Evolutionary conservation across 257 asterid genomes (phyloP), one percentile per base, ranked within the genome.

Genomic region (Petunia secreta): DNA sequence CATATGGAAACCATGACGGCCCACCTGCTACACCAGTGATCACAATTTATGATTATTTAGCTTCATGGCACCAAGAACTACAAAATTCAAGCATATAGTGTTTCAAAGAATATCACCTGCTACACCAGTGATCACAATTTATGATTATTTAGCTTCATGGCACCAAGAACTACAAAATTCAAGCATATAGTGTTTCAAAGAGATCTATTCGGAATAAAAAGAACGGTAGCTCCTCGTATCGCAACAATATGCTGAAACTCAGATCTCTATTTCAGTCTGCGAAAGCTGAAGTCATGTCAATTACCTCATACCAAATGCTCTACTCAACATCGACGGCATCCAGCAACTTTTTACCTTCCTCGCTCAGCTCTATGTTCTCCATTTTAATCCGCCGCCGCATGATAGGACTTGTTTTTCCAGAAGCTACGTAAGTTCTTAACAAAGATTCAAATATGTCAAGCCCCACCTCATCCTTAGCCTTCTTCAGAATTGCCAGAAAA

Each of bases 291-390:
- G 60, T 67, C 16, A 66, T 57, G 25, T 41, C 66, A 55, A 16
- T 25, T 39, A 53, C 63, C 6, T 36, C 11, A 71, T 25, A 43
- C 16, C 43, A 34, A 76, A 15, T 9, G 63, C 69, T 79, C 82
- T 91, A 92, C 87, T 90, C 92, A 41, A 63, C 80, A 8, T 89
- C 85, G 48, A 91, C 83, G 15, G 82, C 91, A 80, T 90, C 88
- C 40, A 95, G 89, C 71, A 95, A 85, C 64, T 80, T 89, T 58
- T 83, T 85, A 81, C 95, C 96, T 82, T 90, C 95, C 79, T 87
- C 95, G 4, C 93, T 92, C 80, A 95, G 86, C 83, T 91, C 94
- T 50, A 89, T 90, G 40, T 89, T 90, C 90, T 93, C 99, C 98
- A 95, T 93, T 87, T 92, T 95, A 79, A 92, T 75, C 87, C 96